Conservation (phyloP, 2,329 filamentous ascomycete species). For the Domatiomyces catenatus region DNA sequence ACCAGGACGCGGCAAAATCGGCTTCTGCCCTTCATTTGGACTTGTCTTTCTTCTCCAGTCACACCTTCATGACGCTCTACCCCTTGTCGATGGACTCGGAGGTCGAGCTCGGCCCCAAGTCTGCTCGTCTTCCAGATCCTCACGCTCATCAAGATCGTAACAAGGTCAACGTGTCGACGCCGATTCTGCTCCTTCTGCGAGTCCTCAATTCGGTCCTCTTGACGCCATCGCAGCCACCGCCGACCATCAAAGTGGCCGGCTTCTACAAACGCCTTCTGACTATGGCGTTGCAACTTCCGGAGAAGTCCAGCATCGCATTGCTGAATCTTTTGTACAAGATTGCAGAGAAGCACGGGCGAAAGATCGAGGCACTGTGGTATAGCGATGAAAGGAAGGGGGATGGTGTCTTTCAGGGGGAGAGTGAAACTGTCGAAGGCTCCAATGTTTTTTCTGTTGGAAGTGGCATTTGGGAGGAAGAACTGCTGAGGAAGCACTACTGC, state of each 20-base stretch:
- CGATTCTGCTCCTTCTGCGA: slow-evolving; percentile 77
- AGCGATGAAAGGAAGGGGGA: slow-evolving; percentile 89
- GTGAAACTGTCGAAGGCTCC: slow-evolving; percentile 61
- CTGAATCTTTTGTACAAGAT: slow-evolving; percentile 65
- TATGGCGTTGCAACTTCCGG: slow-evolving; percentile 67
- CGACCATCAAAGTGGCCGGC: slow-evolving; percentile 71
- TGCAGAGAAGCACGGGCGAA: slow-evolving; percentile 64
- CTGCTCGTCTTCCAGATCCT: slow-evolving; percentile 55
- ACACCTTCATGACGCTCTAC: slow-evolving; percentile 77
- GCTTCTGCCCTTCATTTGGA: slow-evolving; percentile 72
- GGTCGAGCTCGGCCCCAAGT: slow-evolving; percentile 65
- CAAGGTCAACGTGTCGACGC: slow-evolving; percentile 89
- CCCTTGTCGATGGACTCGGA: slow-evolving; percentile 66
- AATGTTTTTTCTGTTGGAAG: slow-evolving; percentile 64
- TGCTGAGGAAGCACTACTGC: slow-evolving; percentile 71
- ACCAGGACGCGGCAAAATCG: slow-evolving; percentile 80
- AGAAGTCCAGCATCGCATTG: slow-evolving; percentile 72
- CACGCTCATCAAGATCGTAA: slow-evolving; percentile 35
- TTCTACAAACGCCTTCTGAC: slow-evolving; percentile 87
- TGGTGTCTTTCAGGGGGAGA: slow-evolving; percentile 63
- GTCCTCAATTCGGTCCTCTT: slow-evolving; percentile 70
- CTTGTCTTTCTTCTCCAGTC: slow-evolving; percentile 84
- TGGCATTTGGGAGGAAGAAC: slow-evolving; percentile 85
- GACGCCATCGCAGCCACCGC: slow-evolving; percentile 51
- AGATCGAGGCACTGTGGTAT: slow-evolving; percentile 76